Conservation (phyloP, 2,329 filamentous ascomycete species). For the Nigrospora sphaerica region DNA sequence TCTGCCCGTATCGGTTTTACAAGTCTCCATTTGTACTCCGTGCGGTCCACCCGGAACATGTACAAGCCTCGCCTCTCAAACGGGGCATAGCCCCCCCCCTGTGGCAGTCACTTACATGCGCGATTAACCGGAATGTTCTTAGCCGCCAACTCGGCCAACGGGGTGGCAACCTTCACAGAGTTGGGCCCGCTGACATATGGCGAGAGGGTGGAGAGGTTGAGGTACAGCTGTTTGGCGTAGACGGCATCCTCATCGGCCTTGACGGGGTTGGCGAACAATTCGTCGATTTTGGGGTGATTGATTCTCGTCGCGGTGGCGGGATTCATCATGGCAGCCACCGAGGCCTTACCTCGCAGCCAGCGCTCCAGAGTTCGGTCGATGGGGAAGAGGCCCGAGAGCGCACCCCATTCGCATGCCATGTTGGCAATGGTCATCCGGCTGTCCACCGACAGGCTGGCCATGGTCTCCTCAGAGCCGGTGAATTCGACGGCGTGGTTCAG, state of each 20-base stretch:
- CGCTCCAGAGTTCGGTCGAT: slow-evolving; percentile 64
- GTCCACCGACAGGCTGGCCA: slow-evolving; percentile 65
- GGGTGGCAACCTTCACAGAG: slow-evolving; percentile 80
- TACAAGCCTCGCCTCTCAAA: no score
- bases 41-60: no score
- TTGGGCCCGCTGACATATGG: slow-evolving; percentile 86
- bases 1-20: no score
- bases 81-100: no score
- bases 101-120: slow-evolving; percentile 51
- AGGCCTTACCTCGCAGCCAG: slow-evolving; percentile 76
- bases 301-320: slow-evolving; percentile 51
- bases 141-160: slow-evolving; percentile 63
- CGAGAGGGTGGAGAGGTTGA: slow-evolving; percentile 76
- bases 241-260: slow-evolving; percentile 67
- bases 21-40: no score
- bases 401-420: slow-evolving; percentile 80
- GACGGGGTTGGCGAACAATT: slow-evolving; percentile 60
- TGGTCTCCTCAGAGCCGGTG: slow-evolving; percentile 69
- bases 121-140: slow-evolving; percentile 74
- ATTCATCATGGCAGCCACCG: slow-evolving; percentile 56
- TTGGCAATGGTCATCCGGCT: slow-evolving; percentile 68
- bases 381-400: slow-evolving; percentile 72
- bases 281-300: slow-evolving; percentile 65
- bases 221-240: slow-evolving; percentile 77
- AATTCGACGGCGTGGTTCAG: slow-evolving; percentile 91